Base-by-base conservation (phyloP, 192 early-diverging fungal genomes). In the Rhizophagus clarus region DNA sequence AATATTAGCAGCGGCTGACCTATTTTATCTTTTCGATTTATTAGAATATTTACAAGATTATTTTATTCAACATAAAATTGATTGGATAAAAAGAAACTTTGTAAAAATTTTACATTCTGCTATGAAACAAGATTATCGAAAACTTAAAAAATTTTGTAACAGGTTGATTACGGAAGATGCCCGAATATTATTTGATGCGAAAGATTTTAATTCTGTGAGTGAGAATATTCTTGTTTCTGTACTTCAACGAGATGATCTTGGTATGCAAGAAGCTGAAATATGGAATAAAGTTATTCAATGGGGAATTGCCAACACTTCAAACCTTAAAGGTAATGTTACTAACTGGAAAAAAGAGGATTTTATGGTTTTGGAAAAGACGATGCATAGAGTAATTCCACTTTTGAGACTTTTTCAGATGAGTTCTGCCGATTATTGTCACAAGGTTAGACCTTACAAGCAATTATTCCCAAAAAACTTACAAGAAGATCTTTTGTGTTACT, bases 261-360 rank as follows among this genome's bases (percentile, higher is more conserved):
- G 70, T 26, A 12, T 72, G 10, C n/a, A 72, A 26, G 70, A 72
- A 72, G 37, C 9, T 45, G 34, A 40, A 45, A 47, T 72, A 17
- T 72, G 70, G 70, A 22, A 72, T 40, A 40, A 72, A n/a, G 70
- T 72, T 45, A 72, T 72, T 72, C 28, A 47, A 72, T 72, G 70
- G 70, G 70, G 70, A 12, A 72, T 45, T 20, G 40, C 70, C 11
- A 40, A 47, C 37, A 72, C 34, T 47, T 26, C 31, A 22, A 45
- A 45, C 20, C 28, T 72, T 37, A 47, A 29, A 34, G 45, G 12
- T 8, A 24, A 40, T 72, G 22, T 47, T 47, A n/a, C 34, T n/a
- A 72, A 11, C 12, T 72, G 70, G 70, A 29, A 24, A 20, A 72
- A 45, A 24, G 70, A 72, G 8, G 70, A 72, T 47, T 72, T 72